Evolutionary conservation across 148 eudicot species (phyloP), one percentile per base, ranked within the genome.

Genomic region (Limonium bicolor): DNA sequence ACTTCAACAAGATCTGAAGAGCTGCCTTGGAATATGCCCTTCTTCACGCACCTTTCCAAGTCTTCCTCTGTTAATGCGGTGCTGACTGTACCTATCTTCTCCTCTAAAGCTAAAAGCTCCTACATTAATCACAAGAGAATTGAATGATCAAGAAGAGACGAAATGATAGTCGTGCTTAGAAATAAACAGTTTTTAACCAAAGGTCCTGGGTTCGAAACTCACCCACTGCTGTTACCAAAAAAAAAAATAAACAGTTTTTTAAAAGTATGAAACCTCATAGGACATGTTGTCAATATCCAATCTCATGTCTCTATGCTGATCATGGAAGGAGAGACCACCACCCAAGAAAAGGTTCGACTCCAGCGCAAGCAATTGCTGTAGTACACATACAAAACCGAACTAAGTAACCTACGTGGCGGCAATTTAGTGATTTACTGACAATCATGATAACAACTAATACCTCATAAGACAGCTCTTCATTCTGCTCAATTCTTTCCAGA

Each of bases 291-390:
- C 97, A 29, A 90, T 90, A 56, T 90, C 95, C 50, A 90, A 66
- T 62, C 97, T 84, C 97, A 90, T 74, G 62, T 84, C 95, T 38
- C 93, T 69, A 55, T 90, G 97, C 60, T 77, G 94, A 59, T 90
- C 97, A 63, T 77, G 74, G 36, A 77, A 59, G 14, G 63, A 54
- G 59, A 88, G 79, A n/a, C n/a, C 14, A 41, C 27, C 28, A 15
- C 46, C 25, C 27, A 22, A 7, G 27, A 22, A 41, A 28, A 41
- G 13, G 14, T 41, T 41, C 6, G 46, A 21, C 46, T 41, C 46
- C 28, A 22, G 46, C 22, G 25, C 27, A 21, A 41, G 14, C 46
- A 41, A 18, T 41, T 41, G 46, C 46, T 41, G 44, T n/a, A n/a
- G n/a, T n/a, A n/a, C n/a, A n/a, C n/a, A n/a, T n/a, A n/a, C n/a